Evolutionary conservation across 257 asterid species (phyloP).

Genomic region (Solanum chiquidenum): DNA sequence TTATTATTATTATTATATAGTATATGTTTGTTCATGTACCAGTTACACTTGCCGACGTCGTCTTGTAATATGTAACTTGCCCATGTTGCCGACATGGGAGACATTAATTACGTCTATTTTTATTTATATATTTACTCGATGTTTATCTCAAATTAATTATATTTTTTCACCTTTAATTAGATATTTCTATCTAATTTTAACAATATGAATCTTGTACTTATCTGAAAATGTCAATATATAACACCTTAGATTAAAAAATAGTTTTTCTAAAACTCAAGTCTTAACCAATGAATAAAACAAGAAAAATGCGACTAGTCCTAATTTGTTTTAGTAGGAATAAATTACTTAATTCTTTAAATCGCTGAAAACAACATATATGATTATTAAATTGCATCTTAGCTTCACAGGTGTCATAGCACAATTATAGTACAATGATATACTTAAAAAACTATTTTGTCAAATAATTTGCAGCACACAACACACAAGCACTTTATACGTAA

Average conservation of each 20-base stretch:
- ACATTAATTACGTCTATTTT: not conserved
- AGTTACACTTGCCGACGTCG: not conserved
- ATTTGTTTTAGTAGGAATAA: not conserved
- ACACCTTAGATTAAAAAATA: not conserved
- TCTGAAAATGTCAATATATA: not conserved
- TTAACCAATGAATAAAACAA: not conserved
- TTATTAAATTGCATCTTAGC: not conserved
- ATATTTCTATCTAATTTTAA: not conserved
- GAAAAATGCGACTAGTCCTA: not conserved
- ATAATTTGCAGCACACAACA: not conserved
- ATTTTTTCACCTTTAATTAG: too few relatives aligned
- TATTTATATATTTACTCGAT: too few relatives aligned
- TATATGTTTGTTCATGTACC: not conserved
- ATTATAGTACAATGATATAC: not conserved
- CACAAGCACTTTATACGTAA: not conserved
- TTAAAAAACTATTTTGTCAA: not conserved
- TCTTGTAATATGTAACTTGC: not conserved
- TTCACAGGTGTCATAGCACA: not conserved
- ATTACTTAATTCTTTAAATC: not conserved
- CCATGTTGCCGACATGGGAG: not conserved
- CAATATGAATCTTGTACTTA: not conserved
- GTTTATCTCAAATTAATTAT: not conserved
- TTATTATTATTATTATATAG: not conserved
- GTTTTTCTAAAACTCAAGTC: not conserved
- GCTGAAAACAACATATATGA: not conserved